Evolutionary conservation across 108 stramenopile species (phyloP), one percentile per base, ranked within the genome.

Genomic region (Schizochytrium sp.): DNA sequence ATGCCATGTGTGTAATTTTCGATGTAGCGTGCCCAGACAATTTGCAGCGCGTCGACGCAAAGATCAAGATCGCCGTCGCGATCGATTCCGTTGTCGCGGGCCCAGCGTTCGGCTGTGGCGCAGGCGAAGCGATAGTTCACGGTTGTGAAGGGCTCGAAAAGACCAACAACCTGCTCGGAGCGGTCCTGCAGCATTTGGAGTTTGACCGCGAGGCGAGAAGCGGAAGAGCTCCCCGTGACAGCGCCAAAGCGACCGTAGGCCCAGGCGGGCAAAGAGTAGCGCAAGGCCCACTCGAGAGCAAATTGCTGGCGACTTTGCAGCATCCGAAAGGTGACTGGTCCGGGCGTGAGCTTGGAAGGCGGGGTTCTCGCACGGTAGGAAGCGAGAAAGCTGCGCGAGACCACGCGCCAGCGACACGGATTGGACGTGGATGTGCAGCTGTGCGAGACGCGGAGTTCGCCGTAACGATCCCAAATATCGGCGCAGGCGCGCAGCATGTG

Each of bases 361-460:
- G 76, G 76, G 23, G 12, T 43, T 12, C 51, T 12, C 19, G 44
- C 28, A 45, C 51, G 76, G 51, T 83, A 83, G n/a, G 76, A 83
- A 16, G 48, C 76, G 48, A 83, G 48, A 12, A 83, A 43, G 48
- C 48, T 53, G 25, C 28, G 19, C 23, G 48, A 53, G 25, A 83
- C 76, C 8, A 83, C 76, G 51, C 76, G 76, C 76, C 76, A 83
- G 12, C 76, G 12, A 23, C 45, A 47, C 23, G 76, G 76, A 45
- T 83, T 83, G 76, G 48, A 83, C 6, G 76, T 53, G n/a, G 76
- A 83, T 8, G 76, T 53, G 76, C 76, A 83, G 76, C 76, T 83
- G 76, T 83, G 76, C 48, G 48, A 53, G 45, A 83, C 51, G 45
- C 28, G 76, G 25, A 83, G 51, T 6, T 53, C 10, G 45, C 48